Evolutionary conservation across 345 rosid species (phyloP).

Genomic region (Murraya koenigii): DNA sequence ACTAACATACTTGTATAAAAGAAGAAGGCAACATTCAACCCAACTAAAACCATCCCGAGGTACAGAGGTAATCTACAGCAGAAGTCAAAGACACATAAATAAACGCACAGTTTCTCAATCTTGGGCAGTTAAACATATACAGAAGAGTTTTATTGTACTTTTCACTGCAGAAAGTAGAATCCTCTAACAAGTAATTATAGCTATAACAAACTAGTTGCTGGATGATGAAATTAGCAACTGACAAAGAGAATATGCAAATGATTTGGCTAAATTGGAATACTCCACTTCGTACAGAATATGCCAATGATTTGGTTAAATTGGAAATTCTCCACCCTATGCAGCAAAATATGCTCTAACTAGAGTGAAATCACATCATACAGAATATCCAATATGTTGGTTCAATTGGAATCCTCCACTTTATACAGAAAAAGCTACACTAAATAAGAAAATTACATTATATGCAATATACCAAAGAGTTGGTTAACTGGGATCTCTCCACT

Average conservation of each 20-base stretch:
- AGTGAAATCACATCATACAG: background rate
- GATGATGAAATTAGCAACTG: background rate
- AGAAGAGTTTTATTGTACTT: background rate
- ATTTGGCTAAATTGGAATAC: background rate
- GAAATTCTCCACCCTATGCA: background rate
- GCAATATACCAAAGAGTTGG: background rate
- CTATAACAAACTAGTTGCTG: background rate
- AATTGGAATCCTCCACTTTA: background rate
- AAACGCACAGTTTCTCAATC: background rate
- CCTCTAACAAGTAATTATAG: background rate
- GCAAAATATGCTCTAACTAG: background rate
- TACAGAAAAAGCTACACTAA: background rate
- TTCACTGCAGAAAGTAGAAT: background rate
- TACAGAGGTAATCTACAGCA: slow-evolving; percentile 76
- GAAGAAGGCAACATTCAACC: slow-evolving; percentile 63
- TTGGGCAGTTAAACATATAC: background rate
- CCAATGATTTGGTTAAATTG: background rate
- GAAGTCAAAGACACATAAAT: slow-evolving; percentile 3
- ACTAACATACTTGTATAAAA: slow-evolving; percentile 70
- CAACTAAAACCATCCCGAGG: slow-evolving; percentile 69
- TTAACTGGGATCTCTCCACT: background rate
- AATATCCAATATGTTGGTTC: background rate
- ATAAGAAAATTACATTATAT: background rate
- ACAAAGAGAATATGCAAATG: background rate
- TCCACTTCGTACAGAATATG: background rate